Percentiles rank a stretch among this genome's conserved stretches.
Evolutionary conservation across 1,139 yeast genomes (phyloP).

Genomic region (Saccharomycopsis crataegensis): DNA sequence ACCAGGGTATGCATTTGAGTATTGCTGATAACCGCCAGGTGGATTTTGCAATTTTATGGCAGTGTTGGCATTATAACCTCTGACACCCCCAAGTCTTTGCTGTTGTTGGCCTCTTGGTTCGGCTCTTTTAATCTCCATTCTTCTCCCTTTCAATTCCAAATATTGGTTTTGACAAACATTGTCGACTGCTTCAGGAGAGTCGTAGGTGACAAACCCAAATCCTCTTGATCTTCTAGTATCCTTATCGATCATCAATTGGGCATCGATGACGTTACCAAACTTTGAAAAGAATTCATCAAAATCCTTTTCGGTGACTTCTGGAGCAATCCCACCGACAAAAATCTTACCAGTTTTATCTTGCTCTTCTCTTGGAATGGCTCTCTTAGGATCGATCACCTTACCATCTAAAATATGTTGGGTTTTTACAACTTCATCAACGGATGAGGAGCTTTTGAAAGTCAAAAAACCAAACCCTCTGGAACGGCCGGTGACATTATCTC

Average conservation of each 20-base stretch:
- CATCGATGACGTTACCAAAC: conserved; percentile 92
- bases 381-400: conserved; percentile 93
- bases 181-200: conserved; percentile 93
- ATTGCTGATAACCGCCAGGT: conserved; percentile 21
- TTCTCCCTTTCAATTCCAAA: conserved; percentile 77
- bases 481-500: conserved; percentile 82
- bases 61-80: conserved; percentile 23
- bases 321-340: conserved; percentile 96
- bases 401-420: conserved; percentile 92
- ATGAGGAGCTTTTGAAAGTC: conserved; percentile 72
- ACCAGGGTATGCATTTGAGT: neutral
- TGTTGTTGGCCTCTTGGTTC: conserved; percentile 75
- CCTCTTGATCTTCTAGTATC: conserved; percentile 98
- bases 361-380: conserved; percentile 97
- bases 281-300: conserved; percentile 82
- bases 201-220: conserved; percentile 95
- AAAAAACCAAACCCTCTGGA: conserved; percentile 96
- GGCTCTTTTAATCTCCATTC: conserved; percentile 97
- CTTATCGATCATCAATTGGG: conserved; percentile 95
- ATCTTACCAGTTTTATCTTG: conserved; percentile 97
- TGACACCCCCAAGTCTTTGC: conserved; percentile 33
- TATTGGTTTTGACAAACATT: conserved; percentile 79
- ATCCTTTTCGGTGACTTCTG: conserved; percentile 89
- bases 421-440: conserved; percentile 83
- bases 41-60: conserved; percentile 22